Conservation (phyloP, 1,284 basidiomycete genomes). For the Ustanciosporium gigantosporum region DNA sequence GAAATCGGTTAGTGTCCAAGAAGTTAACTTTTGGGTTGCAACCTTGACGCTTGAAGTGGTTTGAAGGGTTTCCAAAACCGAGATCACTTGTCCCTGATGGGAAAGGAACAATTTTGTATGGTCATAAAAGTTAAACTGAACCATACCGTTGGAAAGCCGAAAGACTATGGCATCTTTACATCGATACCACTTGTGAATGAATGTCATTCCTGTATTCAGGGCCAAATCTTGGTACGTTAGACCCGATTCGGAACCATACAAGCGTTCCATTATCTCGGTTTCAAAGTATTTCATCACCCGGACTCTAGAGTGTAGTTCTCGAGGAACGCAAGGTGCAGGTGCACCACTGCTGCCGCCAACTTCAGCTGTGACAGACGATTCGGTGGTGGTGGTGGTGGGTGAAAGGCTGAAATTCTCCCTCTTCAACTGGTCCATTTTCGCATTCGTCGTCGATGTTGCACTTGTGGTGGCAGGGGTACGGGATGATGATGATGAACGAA, state of each 20-base stretch:
- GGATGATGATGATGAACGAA: constrained; percentile 20
- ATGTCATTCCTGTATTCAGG: constrained; percentile 80
- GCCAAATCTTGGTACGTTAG: constrained; percentile 82
- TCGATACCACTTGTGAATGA: constrained; percentile 90
- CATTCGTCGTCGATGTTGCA: not conserved
- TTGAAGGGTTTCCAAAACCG: constrained; percentile 69
- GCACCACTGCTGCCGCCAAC: not conserved
- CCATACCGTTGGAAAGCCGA: constrained; percentile 86
- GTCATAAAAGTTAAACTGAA: constrained; percentile 99
- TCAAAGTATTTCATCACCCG: constrained; percentile 57
- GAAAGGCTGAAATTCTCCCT: constrained; percentile 45
- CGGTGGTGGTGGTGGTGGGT: not conserved
- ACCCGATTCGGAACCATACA: constrained; percentile 67
- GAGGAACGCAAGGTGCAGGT: constrained; percentile 19
- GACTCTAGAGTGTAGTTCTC: constrained; percentile 42
- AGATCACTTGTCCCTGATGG: constrained; percentile 74
- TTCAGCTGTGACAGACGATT: not conserved
- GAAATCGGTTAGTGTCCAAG: constrained; percentile 75
- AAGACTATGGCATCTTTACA: constrained; percentile 98
- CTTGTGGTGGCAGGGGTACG: not conserved
- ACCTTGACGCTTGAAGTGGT: constrained; percentile 73
- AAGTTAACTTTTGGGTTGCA: constrained; percentile 76
- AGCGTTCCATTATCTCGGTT: constrained; percentile 56
- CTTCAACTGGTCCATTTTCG: constrained; percentile 38
- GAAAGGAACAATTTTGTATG: constrained; percentile 93